Base-by-base conservation (phyloP, 805 yeast genomes). In the Wickerhamiella bombiphila region DNA sequence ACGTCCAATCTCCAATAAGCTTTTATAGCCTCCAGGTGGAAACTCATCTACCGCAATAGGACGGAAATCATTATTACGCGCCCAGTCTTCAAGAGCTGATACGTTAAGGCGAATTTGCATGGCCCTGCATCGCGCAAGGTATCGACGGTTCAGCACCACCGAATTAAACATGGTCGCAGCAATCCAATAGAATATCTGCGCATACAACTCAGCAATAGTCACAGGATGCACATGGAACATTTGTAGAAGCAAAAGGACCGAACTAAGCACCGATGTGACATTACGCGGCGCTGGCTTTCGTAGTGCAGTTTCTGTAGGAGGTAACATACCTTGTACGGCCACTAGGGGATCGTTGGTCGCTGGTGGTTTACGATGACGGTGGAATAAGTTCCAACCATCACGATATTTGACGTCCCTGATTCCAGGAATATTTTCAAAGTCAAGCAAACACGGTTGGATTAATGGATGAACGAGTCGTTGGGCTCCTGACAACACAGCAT, bases 61-160 rank as follows among this genome's bases (percentile, higher is more conserved):
- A 21, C 64, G 64, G 46, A 69, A 62, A 49, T 74, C 72, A 47
- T 76, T 78, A 4, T 72, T 65, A 42, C 93, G 70, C 22, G 88
- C 69, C 99, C 99, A 91, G 52, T 91, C 95, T 57, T 91, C 96
- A 32, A 91, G 59, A 4, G 80, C 70, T 0, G 95, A 83, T 7
- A 91, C 51, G 50, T 91, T 91, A 38, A 91, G 68, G 39, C 96
- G 65, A 33, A 91, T 76, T 54, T 91, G 97, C 58, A 91, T 73
- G 0, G 96, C 97, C 44, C 76, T 72, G 0, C 82, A 69, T 42
- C 99, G 69, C 1, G 94, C 72, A 35, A 80, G 65, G 47, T 78
- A 78, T 48, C 72, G 79, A 22, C 79, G 72, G 44, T 71, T 74
- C 16, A 72, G 64, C 37, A 86, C 54, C 17, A 85, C 65, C 35